These are phyloP conservation scores for Teratosphaeria viscida DNA, from an alignment of 2,329 filamentous ascomycete genomes.

Conservation along the genomic window DNA sequence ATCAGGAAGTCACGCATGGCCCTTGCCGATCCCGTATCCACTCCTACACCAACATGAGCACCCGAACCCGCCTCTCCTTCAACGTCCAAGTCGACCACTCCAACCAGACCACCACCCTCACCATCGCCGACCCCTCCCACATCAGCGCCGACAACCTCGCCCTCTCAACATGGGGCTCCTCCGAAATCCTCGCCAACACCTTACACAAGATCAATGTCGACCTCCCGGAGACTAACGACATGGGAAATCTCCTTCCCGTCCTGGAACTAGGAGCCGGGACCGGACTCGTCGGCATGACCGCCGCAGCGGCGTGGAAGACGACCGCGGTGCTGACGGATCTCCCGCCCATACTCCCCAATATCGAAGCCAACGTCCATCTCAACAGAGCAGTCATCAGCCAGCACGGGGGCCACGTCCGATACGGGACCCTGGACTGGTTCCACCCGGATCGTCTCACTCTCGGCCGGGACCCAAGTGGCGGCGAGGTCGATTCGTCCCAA, in stretches of 20 bases:
- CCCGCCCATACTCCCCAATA: constrained; percentile 22
- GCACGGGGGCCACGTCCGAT: constrained; percentile 7
- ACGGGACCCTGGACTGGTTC: constrained; percentile 31
- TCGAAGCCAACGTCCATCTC: constrained; percentile 24
- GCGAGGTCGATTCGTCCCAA: background rate
- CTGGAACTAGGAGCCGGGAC: constrained; percentile 32
- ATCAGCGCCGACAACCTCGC: constrained; percentile 25
- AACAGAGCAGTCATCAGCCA: constrained; percentile 15
- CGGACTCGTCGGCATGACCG: constrained; percentile 28
- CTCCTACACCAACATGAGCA: constrained; percentile 4
- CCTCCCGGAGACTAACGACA: constrained; percentile 2
- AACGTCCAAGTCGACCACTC: constrained; percentile 1
- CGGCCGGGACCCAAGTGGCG: background rate
- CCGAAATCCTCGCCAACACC: constrained; percentile 26
- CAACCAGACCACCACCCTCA: constrained; percentile 1
- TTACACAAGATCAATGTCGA: constrained; percentile 20
- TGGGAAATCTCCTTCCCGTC: constrained; percentile 10
- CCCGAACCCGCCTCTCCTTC: constrained; percentile 8
- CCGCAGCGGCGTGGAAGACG: constrained; percentile 21
- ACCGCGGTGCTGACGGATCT: constrained; percentile 26
- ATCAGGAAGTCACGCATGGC: background rate
- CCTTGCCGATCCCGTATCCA: background rate
- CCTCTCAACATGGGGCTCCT: constrained; percentile 31
- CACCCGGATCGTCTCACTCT: constrained; percentile 12
- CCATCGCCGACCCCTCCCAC: constrained; percentile 6